Conservation (phyloP, 495 filamentous ascomycete genomes). For the Lophiostoma macrostomum region DNA sequence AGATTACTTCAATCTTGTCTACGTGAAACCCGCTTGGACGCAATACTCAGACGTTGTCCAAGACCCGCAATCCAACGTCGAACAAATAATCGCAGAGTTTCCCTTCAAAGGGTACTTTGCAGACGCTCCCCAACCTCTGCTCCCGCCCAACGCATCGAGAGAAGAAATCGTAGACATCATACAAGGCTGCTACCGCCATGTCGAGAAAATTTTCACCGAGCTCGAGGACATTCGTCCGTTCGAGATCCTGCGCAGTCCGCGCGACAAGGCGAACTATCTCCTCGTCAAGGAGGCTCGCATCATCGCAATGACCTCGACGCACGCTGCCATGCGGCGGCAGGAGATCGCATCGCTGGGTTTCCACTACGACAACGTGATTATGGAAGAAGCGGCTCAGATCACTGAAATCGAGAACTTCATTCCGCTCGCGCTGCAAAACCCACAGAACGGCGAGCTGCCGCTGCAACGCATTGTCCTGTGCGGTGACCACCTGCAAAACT, state of each 20-base stretch:
- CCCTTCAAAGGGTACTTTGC: slow-evolving; percentile 90
- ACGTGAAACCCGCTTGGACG: slow-evolving; percentile 82
- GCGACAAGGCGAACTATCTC: slow-evolving; percentile 93
- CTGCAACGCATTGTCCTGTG: slow-evolving; percentile 88
- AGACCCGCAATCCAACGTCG: slow-evolving; percentile 49
- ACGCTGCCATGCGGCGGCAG: slow-evolving; percentile 93
- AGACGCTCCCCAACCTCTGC: slow-evolving; percentile 81
- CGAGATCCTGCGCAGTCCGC: slow-evolving; percentile 81
- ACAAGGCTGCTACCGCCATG: slow-evolving; percentile 84
- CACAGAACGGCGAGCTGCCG: slow-evolving; percentile 66
- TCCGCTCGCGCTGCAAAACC: slow-evolving; percentile 82
- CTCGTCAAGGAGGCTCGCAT: slow-evolving; percentile 92
- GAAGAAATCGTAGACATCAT: slow-evolving; percentile 74
- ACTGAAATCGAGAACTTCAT: slow-evolving; percentile 98
- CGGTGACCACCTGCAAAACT: slow-evolving; percentile 96
- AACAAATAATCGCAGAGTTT: slow-evolving; percentile 70
- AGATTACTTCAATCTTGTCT: slow-evolving; percentile 91
- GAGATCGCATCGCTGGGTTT: slow-evolving; percentile 92
- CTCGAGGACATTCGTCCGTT: slow-evolving; percentile 92
- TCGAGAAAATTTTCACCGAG: slow-evolving; percentile 87
- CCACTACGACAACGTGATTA: slow-evolving; percentile 94
- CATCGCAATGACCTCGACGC: slow-evolving; percentile 96
- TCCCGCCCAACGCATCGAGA: slow-evolving; percentile 59
- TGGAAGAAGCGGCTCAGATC: slow-evolving; percentile 99
- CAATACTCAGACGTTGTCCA: slow-evolving; percentile 65